A percentile compares a stretch with the other conserved stretches of the same genome.
phyloP scores from a whole-genome alignment of 371 early-diverging fungal species.

The Apophysomyces variabilis region DNA sequence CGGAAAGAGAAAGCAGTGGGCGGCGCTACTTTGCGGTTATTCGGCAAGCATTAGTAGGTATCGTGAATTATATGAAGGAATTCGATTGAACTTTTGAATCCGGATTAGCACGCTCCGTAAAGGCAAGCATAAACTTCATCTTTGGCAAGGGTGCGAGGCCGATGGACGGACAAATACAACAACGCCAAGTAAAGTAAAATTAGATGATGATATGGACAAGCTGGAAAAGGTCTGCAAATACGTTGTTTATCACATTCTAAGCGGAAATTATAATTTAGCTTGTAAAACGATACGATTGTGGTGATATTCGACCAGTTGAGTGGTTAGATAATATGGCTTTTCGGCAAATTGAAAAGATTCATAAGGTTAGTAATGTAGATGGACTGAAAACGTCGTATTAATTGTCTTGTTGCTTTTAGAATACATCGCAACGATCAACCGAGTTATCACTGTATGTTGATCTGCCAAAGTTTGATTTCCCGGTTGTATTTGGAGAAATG shows the following conservation, averaged over 20 bases:
- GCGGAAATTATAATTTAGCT: slow-evolving; percentile 48
- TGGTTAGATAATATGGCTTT: slow-evolving; percentile 93
- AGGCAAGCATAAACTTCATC: slow-evolving; percentile 78
- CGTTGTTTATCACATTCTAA: not conserved
- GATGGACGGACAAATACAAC: slow-evolving; percentile 60
- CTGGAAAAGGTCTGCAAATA: slow-evolving; percentile 71
- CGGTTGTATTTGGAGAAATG: slow-evolving; percentile 87
- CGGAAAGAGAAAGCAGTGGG: slow-evolving; percentile 75
- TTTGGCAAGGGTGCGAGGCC: slow-evolving; percentile 73
- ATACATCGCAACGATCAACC: slow-evolving; percentile 57
- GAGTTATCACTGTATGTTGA: slow-evolving; percentile 82
- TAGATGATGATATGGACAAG: slow-evolving; percentile 78
- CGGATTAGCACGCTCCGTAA: slow-evolving; percentile 70
- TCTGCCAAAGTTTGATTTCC: slow-evolving; percentile 93
- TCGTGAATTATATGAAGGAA: not conserved
- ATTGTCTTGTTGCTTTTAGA: slow-evolving; percentile 29
- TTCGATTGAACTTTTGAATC: not conserved
- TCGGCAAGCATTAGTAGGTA: slow-evolving; percentile 76
- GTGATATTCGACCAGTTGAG: slow-evolving; percentile 81
- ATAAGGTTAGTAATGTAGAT: slow-evolving; percentile 54
- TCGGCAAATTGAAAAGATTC: slow-evolving; percentile 80
- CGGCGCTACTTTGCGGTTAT: slow-evolving; percentile 76
- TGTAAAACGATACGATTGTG: slow-evolving; percentile 82
- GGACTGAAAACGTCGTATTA: not conserved
- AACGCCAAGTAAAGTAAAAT: slow-evolving; percentile 66